phyloP scores from a whole-genome alignment of 108 stramenopile species.

The Cyclostephanos invisitatus region DNA sequence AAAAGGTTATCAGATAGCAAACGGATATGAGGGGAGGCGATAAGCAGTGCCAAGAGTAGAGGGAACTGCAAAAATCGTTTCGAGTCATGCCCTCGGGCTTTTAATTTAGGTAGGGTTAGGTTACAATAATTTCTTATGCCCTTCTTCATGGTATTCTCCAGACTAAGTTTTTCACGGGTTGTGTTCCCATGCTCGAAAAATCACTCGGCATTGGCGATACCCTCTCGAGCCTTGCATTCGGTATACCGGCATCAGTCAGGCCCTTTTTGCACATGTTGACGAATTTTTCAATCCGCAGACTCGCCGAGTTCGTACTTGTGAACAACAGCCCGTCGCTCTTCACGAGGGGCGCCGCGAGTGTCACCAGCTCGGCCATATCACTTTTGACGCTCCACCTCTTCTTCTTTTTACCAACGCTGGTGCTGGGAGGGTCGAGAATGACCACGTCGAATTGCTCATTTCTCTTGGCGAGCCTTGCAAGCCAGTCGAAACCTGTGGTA shows the following conservation, averaged over 20 bases:
- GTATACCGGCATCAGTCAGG: conserved; percentile 59
- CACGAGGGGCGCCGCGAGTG: conserved; percentile 77
- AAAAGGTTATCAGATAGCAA: no score
- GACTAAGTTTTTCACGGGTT: conserved; percentile 73
- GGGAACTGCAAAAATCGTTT: no score
- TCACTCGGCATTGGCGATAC: conserved; percentile 82
- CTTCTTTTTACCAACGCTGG: conserved; percentile 79
- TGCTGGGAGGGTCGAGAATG: conserved; percentile 84
- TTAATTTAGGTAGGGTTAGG: no score
- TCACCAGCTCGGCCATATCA: conserved; percentile 75
- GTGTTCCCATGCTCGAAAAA: conserved; percentile 70
- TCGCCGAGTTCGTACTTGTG: conserved; percentile 77
- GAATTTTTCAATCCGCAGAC: conserved; percentile 68
- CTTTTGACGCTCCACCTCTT: conserved; percentile 81
- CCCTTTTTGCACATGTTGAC: conserved; percentile 69
- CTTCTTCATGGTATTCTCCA: conserved; percentile 31
- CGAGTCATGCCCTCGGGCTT: no score
- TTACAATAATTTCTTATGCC: background rate
- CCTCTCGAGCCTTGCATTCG: conserved; percentile 66
- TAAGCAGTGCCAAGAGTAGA: no score
- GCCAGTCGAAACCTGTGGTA: conserved; percentile 77
- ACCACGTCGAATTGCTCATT: conserved; percentile 87
- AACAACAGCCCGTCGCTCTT: conserved; percentile 72
- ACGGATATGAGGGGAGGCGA: no score
- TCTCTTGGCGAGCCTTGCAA: conserved; percentile 68